Base-by-base conservation (phyloP, 2,329 filamentous ascomycete species). In the Cadophora gregata region DNA sequence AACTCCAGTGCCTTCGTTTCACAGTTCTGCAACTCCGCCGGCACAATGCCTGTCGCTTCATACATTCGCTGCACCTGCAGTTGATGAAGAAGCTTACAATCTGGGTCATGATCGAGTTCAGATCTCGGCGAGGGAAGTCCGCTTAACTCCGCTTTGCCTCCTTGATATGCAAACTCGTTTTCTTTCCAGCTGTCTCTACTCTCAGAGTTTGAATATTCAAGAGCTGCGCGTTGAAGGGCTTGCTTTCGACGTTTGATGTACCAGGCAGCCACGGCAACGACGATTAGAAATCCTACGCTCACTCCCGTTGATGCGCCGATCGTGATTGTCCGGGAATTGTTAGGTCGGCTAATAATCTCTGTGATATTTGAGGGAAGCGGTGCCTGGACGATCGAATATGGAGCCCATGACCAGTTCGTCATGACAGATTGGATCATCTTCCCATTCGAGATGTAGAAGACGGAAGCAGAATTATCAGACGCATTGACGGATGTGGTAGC, bases 401-500 rank as follows among this genome's bases (percentile, higher is more conserved):
- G 60, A n/a, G 38, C 10, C 19, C 19, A 62, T 14, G 16, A 36
- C 60, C 27, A 55, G 29, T 62, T n/a, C 19, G 47, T 62, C 33
- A 62, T 27, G 4, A 55, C 45, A 3, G 60, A 53, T 36, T 64
- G 51, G 21, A 64, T 45, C 19, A 50, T 48, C 24, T 36, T 45
- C 5, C 53, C 53, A 31, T n/a, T 25, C 1, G 62, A 64, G 31
- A 59, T 42, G 21, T 64, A 64, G 14, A 59, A 64, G 0, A 64
- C n/a, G 4, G 62, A 64, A 36, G 53, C 45, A 31, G 60, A 62
- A 51, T 62, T 53, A n/a, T 62, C 47, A 6, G 42, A n/a, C 0
- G 48, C n/a, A 19, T 62, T 62, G 0, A 62, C 24, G 10, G 60
- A 62, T n/a, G 60, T 55, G 16, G 48, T 50, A 45, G 53, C 53